Base-by-base conservation (phyloP, 169 alveolate species). In the Plasmodium gaboni region DNA sequence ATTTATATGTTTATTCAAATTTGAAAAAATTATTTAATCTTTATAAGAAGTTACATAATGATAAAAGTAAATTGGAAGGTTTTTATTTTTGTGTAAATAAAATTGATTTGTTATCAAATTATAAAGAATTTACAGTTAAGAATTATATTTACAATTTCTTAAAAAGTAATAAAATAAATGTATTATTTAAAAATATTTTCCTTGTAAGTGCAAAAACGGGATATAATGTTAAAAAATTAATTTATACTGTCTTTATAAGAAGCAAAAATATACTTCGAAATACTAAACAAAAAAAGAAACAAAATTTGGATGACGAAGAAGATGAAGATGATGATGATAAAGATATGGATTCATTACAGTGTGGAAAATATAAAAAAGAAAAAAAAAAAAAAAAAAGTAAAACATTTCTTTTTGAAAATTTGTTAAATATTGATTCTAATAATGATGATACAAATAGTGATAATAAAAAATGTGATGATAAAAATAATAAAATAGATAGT, bases 191-290 rank as follows among this genome's bases (percentile, higher is more conserved):
- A 22, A 86, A 86, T 46, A 86, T 86, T 1, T 86, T 86, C 63
- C 64, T 86, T 46, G 87, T 86, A 2, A 86, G 92, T 73, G 87
- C 92, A 9, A 86, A 86, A 74, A 86, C 92, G 53, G 92, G 92
- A 4, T 72, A 65, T 46, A 86, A 86, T 26, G 87, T 86, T 57
- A 69, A 86, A 67, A 86, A 86, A 55, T 38, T 86, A 22, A 64
- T 86, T 44, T 86, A 71, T 42, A 86, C 92, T 50, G 87, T 19
- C 1, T 86, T 60, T 28, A 19, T 72, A 32, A 24, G 71, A 32
- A 69, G 87, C 22, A 71, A 38, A 28, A 63, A 13, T 6, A 64
- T 50, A 15, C 55, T 50, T 38, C 70, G 61, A 22, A 69, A 65
- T 26, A 51, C 51, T 32, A 71, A 86, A 19, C 22, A 71, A 48